phyloP scores from a whole-genome alignment of 139 green algal genomes.

The Chlamydomonas sphaeroides region DNA sequence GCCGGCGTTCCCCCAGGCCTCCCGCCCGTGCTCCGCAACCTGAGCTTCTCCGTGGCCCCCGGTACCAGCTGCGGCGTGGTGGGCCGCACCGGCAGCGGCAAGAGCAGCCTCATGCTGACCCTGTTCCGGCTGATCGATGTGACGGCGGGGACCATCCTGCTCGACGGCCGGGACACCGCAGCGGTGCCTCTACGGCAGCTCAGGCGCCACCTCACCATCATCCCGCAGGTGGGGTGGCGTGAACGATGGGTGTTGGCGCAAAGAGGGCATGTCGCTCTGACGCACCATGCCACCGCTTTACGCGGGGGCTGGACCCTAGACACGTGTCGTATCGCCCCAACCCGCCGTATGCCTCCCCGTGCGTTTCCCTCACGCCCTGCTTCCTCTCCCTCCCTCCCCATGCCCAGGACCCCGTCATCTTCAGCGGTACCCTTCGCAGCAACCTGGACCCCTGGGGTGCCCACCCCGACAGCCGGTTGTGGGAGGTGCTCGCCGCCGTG shows the following conservation, averaged over 20 bases:
- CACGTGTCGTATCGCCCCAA: too few relatives aligned
- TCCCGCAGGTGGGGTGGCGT: conserved; percentile 69
- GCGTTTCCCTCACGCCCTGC: too few relatives aligned
- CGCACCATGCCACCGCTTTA: too few relatives aligned
- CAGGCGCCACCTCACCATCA: conserved; percentile 82
- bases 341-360: too few relatives aligned
- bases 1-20: conserved; percentile 48
- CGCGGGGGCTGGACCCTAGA: too few relatives aligned
- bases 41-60: conserved; percentile 71
- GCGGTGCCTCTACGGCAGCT: conserved; percentile 76
- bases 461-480: conserved; percentile 58
- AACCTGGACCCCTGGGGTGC: conserved; percentile 85
- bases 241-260: too few relatives aligned
- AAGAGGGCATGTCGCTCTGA: too few relatives aligned
- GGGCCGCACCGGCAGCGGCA: conserved; percentile 84
- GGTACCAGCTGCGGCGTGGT: conserved; percentile 76
- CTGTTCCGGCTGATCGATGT: conserved; percentile 87
- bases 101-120: conserved; percentile 82
- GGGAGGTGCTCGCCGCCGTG: conserved; percentile 69
- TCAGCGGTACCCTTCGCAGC: conserved; percentile 79
- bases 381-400: too few relatives aligned
- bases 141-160: conserved; percentile 68
- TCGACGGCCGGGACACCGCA: conserved; percentile 80
- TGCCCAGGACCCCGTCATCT: conserved; percentile 79
- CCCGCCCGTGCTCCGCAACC: conserved; percentile 70